A percentile compares a stretch with the other conserved stretches of the same genome.
Conservation (phyloP, 495 filamentous ascomycete species). For the Coniosporium apollinis region DNA sequence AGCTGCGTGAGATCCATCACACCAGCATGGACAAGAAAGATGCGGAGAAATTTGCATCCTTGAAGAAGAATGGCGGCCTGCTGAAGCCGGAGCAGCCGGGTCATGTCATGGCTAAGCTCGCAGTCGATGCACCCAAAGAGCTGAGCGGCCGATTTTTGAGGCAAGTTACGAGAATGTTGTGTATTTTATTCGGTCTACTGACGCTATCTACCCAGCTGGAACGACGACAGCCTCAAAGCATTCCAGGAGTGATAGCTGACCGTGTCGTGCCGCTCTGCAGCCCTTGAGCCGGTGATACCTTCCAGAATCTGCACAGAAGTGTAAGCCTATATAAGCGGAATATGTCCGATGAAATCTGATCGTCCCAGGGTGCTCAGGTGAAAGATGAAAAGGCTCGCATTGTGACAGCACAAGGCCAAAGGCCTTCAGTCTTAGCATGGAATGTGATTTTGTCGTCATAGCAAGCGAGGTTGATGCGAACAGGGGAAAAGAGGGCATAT, state of each 20-base stretch:
- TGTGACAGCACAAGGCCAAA: slow-evolving; percentile 49
- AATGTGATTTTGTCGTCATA: slow-evolving; percentile 63
- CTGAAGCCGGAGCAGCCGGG: slow-evolving; percentile 73
- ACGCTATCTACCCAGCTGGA: slow-evolving; percentile 40
- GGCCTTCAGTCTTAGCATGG: slow-evolving; percentile 85
- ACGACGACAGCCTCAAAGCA: slow-evolving; percentile 41
- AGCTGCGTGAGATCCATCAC: slow-evolving; percentile 55
- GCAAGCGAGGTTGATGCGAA: too few relatives aligned
- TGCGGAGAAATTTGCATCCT: slow-evolving; percentile 48
- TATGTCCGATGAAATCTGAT: slow-evolving; percentile 17
- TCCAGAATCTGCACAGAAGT: too few relatives aligned
- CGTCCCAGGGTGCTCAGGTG: slow-evolving; percentile 42
- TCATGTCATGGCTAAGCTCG: slow-evolving; percentile 67
- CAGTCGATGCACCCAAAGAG: slow-evolving; percentile 40
- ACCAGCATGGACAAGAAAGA: slow-evolving; percentile 46
- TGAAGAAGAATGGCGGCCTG: slow-evolving; percentile 50
- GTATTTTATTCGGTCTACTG: too few relatives aligned
- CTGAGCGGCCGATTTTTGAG: slow-evolving; percentile 60
- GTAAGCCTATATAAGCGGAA: too few relatives aligned
- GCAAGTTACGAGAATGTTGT: slow-evolving; percentile 29
- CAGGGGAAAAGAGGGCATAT: too few relatives aligned
- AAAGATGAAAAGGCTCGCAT: slow-evolving; percentile 93
- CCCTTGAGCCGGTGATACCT: too few relatives aligned
- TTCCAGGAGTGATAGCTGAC: slow-evolving; percentile 36
- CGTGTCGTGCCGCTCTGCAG: too few relatives aligned